Evolutionary conservation across 164 flowering plant species (phyloP), one percentile per base, ranked within the genome.

Genomic region (Magnolia sinica): DNA sequence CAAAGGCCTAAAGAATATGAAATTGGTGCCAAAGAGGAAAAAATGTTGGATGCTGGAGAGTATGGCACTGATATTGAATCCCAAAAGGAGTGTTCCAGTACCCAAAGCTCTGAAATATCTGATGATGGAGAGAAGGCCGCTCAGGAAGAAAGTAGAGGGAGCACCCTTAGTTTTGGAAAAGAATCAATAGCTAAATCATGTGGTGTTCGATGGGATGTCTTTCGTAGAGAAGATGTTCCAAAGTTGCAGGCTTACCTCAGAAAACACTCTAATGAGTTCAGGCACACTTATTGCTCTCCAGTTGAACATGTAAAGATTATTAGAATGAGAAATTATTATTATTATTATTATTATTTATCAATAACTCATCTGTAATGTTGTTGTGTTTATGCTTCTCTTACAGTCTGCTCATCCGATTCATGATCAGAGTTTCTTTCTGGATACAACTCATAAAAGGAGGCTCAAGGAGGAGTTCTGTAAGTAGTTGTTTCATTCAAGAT

Each of bases 141-240:
- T 72, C 73, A 50, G 67, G 81, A 64, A 18, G 74, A 81, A 58
- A 77, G 73, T 16, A 23, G 73, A 27, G 77, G 78, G 64, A 80
- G 77, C 72, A 55, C 76, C 20, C 61, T n/a, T 65, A 19, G 45
- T 75, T 20, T 74, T 45, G 73, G 66, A 50, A 80, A 76, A 50
- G 73, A 73, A 74, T 45, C 49, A 50, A 45, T 68, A 31, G 37
- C 76, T 19, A 74, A 79, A 58, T 64, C 88, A 63, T 84, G 85
- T 78, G 93, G 94, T 73, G 91, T 90, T 50, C 86, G 82, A 63
- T 93, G 96, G 96, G 98, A 91, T 86, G 83, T 93, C 65, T 93
- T 93, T 68, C 90, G 90, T 22, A 85, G 96, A 78, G 87, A 93
- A 83, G 96, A 93, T 86, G 89, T 89, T 74, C 92, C 92, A 20